Base-by-base conservation (phyloP, 2,329 filamentous ascomycete genomes). In the Dactylonectria macrodidyma region DNA sequence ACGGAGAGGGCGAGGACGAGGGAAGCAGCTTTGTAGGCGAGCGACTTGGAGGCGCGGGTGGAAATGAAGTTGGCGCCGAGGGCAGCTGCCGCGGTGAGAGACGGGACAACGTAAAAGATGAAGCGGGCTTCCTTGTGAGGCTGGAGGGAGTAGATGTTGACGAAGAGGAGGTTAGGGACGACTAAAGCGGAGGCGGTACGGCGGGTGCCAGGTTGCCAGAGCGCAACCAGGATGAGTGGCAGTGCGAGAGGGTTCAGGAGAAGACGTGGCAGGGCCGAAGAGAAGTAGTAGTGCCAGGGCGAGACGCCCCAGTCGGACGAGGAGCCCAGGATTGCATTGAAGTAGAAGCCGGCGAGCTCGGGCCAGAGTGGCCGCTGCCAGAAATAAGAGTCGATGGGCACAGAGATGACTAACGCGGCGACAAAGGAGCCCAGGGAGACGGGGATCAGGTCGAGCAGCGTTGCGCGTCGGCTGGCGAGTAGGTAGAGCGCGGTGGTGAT, bases 41-140 rank as follows among this genome's bases (percentile, higher is more conserved):
- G 16, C 1, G 87, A 89, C 78, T 94, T 95, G 5, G 83, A 76
- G n/a, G 88, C 84, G 47, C 92, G 90, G 1, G 84, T 86, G 82
- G 89, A 93, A 71, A 97, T 83, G 80, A 90, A 91, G 63, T 90
- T 88, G 14, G 94, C 93, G 22, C 91, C 91, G 5, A 94, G 86
- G 3, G 94, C 91, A 0, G 94, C 92, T 3, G 91, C 88, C 11
- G 92, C 92, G 0, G 95, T 97, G 34, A 98, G 84, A 0, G 92
- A 87, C 0, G 96, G 96, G 26, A 97, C 86, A 59, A 90, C 87
- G 82, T 98, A 98, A 75, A 98, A 90, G 73, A 99, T 91, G 84
- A 99, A 99, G 19, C 96, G 93, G 79, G 95, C 93, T 83, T 99
- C 96, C 79, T 99, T 99, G 84, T 99, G 96, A 0, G 95, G 95